Conservation (phyloP, 331 rosid genomes). For the Quercus lobata region DNA sequence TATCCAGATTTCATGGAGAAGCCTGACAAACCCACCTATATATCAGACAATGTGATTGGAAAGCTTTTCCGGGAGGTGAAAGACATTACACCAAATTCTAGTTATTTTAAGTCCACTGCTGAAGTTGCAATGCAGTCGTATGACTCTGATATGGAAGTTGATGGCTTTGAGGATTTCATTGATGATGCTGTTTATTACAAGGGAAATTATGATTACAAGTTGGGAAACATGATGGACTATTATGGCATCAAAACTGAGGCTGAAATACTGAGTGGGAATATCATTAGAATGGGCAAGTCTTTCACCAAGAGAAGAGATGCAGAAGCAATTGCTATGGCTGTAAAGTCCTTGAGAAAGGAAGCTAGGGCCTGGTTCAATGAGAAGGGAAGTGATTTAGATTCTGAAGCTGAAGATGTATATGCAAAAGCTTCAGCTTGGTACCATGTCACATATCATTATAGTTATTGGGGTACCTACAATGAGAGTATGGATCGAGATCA, state of each 20-base stretch:
- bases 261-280: slow-evolving; percentile 61
- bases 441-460: slow-evolving; percentile 68
- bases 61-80: slow-evolving; percentile 69
- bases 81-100: slow-evolving; percentile 26
- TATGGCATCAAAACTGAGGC: slow-evolving; percentile 74
- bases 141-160: slow-evolving; percentile 79
- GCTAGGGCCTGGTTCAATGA: slow-evolving; percentile 67
- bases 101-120: slow-evolving; percentile 24
- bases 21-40: slow-evolving; percentile 54
- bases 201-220: slow-evolving; percentile 57
- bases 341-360: slow-evolving; percentile 73
- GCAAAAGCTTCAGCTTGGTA: slow-evolving; percentile 98
- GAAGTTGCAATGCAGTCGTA: slow-evolving; percentile 45
- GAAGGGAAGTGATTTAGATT: slow-evolving; percentile 11
- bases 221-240: slow-evolving; percentile 81
- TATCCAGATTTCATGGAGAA: slow-evolving; percentile 96
- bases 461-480: slow-evolving; percentile 56
- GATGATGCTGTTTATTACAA: slow-evolving; percentile 74
- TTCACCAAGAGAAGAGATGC: slow-evolving; percentile 54
- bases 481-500: slow-evolving; percentile 62
- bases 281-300: slow-evolving; percentile 49
- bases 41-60: slow-evolving; percentile 62
- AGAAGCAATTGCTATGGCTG: slow-evolving; percentile 58
- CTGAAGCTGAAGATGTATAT: slow-evolving; percentile 24
- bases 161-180: slow-evolving; percentile 64